phyloP scores from a whole-genome alignment of 805 yeast genomes.

The Ogataea neopini region DNA sequence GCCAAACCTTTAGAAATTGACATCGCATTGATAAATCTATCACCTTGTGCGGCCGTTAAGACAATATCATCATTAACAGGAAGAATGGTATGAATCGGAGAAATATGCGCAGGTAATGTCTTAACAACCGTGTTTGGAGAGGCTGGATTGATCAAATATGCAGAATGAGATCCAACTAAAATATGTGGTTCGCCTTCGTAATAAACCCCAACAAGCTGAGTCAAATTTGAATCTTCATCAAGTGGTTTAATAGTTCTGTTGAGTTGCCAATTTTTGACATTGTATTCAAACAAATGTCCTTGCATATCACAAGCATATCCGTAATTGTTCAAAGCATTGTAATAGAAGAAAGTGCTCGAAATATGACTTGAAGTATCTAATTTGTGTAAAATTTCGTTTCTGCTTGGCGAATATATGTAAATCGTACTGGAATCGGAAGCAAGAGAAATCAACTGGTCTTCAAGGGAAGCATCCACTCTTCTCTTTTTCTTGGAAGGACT shows the following conservation, averaged over 20 bases:
- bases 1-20: conserved; percentile 48
- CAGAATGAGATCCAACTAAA: conserved; percentile 66
- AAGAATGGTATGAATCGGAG: conserved; percentile 57
- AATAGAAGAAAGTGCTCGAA: conserved; percentile 45
- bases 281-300: conserved; percentile 66
- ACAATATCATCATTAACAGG: conserved; percentile 47
- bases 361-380: conserved; percentile 33
- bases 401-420: conserved; percentile 66
- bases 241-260: conserved; percentile 43
- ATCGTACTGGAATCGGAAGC: conserved; percentile 68
- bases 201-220: conserved; percentile 26
- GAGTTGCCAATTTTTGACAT: conserved; percentile 45
- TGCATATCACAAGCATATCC: conserved; percentile 62
- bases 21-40: conserved; percentile 77
- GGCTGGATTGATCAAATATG: conserved; percentile 51
- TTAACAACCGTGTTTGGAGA: conserved; percentile 40
- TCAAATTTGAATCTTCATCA: conserved; percentile 28
- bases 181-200: conserved; percentile 41
- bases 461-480: conserved; percentile 30
- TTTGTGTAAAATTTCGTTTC: conserved; percentile 55
- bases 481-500: conserved; percentile 29
- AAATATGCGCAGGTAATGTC: conserved; percentile 75
- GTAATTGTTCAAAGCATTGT: conserved; percentile 41
- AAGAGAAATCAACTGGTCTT: conserved; percentile 53
- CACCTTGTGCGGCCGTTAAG: conserved; percentile 71